Evolutionary conservation across 768 basidiomycete species (phyloP).

Genomic region (Serendipita sp.): DNA sequence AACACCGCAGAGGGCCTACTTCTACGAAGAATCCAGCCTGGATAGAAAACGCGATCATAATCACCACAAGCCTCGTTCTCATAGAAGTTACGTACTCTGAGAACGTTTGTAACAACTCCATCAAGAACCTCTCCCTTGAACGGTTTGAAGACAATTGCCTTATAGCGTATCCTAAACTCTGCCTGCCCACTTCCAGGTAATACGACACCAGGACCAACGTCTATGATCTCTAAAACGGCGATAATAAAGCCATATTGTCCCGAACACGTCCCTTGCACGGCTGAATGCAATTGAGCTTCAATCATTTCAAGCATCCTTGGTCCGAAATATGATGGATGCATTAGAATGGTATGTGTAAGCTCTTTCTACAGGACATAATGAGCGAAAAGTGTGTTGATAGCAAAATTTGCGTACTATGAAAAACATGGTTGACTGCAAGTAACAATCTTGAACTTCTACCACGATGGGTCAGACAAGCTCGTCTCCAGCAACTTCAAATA

Average conservation of each 20-base stretch:
- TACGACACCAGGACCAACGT: slow-evolving; percentile 87
- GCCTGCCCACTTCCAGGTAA: slow-evolving; percentile 86
- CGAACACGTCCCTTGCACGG: slow-evolving; percentile 94
- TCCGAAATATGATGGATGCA: slow-evolving; percentile 97
- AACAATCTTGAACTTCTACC: neutral
- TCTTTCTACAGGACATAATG: slow-evolving; percentile 50
- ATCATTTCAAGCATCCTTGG: slow-evolving; percentile 90
- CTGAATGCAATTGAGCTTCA: slow-evolving; percentile 81
- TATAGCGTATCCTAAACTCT: slow-evolving; percentile 86
- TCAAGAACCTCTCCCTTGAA: slow-evolving; percentile 99
- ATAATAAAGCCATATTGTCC: slow-evolving; percentile 93
- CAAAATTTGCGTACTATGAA: slow-evolving; percentile 7
- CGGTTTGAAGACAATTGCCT: slow-evolving; percentile 98
- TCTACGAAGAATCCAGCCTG: slow-evolving; percentile 99
- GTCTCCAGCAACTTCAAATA: neutral
- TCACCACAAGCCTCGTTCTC: neutral
- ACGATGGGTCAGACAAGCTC: slow-evolving; percentile 2
- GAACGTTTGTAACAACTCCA: slow-evolving; percentile 88
- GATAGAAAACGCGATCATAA: slow-evolving; percentile 2
- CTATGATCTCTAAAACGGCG: slow-evolving; percentile 75
- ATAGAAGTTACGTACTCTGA: slow-evolving; percentile 46
- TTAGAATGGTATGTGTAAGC: slow-evolving; percentile 88
- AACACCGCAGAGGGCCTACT: slow-evolving; percentile 84
- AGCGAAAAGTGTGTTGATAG: neutral
- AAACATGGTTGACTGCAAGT: slow-evolving; percentile 7